Evolutionary conservation across 2,329 filamentous ascomycete genomes (phyloP).

Genomic region (Alternaria panax): DNA sequence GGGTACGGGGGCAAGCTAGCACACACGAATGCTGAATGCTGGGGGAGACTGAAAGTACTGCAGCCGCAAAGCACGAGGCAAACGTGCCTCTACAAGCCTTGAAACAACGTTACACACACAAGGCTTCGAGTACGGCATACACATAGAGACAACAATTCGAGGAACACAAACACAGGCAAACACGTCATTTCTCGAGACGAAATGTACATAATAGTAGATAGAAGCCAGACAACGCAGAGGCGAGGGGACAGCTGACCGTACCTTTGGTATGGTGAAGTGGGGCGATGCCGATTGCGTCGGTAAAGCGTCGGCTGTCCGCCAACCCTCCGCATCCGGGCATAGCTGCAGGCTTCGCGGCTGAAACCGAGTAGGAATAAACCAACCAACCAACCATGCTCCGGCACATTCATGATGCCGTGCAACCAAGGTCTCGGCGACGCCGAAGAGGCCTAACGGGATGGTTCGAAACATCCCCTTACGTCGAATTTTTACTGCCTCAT

Average conservation of each 20-base stretch:
- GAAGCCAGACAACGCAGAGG: conserved; percentile 9
- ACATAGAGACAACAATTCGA: conserved; percentile 12
- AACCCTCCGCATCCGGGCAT: conserved; percentile 10
- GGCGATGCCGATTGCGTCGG: conserved; percentile 13
- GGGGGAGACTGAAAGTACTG: conserved; percentile 19
- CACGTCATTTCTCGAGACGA: conserved; percentile 2
- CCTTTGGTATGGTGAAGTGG: conserved; percentile 9
- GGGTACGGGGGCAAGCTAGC: not conserved
- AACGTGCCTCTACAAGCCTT: conserved; percentile 4
- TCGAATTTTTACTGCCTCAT: too few relatives aligned
- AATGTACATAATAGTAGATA: conserved; percentile 7
- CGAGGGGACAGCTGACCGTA: conserved; percentile 16
- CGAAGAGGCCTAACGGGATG: too few relatives aligned
- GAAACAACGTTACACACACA: not conserved
- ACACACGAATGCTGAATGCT: conserved; percentile 11
- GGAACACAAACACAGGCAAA: conserved; percentile 4
- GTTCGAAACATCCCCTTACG: too few relatives aligned
- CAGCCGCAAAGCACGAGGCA: conserved; percentile 10
- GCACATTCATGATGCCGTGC: too few relatives aligned
- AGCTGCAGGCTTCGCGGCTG: conserved; percentile 18
- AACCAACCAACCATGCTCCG: conserved; percentile 4
- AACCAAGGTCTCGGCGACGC: too few relatives aligned
- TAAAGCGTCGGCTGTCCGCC: conserved; percentile 18
- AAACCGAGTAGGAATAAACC: conserved; percentile 12
- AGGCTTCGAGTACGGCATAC: conserved; percentile 5